These are phyloP conservation scores for Lomentospora prolificans DNA, from an alignment of 2,329 filamentous ascomycete species.

Conservation along the genomic window DNA sequence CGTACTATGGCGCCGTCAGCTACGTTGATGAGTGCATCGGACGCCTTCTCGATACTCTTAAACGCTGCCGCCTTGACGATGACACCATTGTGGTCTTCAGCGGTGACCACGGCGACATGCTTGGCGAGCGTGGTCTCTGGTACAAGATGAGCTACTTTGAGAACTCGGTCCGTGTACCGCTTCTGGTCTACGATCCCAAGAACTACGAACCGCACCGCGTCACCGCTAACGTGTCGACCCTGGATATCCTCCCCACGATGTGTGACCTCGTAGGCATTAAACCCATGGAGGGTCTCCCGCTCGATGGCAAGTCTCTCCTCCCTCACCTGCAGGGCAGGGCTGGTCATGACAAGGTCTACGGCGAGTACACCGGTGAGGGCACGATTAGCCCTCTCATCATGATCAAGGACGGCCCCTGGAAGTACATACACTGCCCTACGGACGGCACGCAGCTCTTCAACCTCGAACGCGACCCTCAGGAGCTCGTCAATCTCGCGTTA, in stretches of 20 bases:
- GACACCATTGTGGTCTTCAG: conserved; percentile 89
- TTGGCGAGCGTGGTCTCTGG: conserved; percentile 86
- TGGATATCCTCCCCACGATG: conserved; percentile 83
- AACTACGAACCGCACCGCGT: conserved; percentile 68
- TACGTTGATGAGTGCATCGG: conserved; percentile 93
- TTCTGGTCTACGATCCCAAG: conserved; percentile 73
- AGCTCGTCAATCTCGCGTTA: conserved; percentile 63
- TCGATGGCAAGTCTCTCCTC: conserved; percentile 74
- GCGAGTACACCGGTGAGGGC: conserved; percentile 91
- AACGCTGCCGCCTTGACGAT: conserved; percentile 69
- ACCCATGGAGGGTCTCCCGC: conserved; percentile 60
- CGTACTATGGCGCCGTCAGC: conserved; percentile 87
- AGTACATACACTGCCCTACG: conserved; percentile 77
- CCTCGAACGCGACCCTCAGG: conserved; percentile 62
- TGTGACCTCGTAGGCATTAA: conserved; percentile 71
- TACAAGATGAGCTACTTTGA: conserved; percentile 99
- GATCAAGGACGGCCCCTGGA: conserved; percentile 84
- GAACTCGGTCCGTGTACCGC: conserved; percentile 78
- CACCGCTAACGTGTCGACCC: conserved; percentile 75
- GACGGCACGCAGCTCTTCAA: conserved; percentile 83
- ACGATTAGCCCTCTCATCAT: conserved; percentile 85
- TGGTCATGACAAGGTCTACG: conserved; percentile 81
- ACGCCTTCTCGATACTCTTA: conserved; percentile 65
- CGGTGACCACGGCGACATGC: conserved; percentile 92
- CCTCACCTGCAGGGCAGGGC: conserved; percentile 59